These are phyloP conservation scores for Podaxis sp. DNA, from an alignment of 768 basidiomycete genomes.

Conservation along the genomic window DNA sequence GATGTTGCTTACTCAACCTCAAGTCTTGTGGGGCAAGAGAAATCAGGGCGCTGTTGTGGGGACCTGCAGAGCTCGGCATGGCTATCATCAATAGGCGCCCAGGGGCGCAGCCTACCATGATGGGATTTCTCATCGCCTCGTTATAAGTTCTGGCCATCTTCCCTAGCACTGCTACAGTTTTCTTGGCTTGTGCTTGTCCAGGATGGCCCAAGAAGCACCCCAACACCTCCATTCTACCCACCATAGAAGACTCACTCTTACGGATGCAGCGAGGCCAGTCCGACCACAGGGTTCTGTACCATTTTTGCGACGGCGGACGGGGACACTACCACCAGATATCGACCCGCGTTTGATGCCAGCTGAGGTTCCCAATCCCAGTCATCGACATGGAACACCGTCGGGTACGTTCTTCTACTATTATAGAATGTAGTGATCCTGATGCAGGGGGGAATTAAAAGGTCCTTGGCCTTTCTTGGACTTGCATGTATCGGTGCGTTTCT, in stretches of 20 bases:
- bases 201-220: constrained; percentile 1
- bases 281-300: background rate
- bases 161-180: background rate
- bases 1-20: background rate
- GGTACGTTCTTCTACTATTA: background rate
- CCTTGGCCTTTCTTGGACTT: constrained; percentile 15
- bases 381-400: constrained; percentile 13
- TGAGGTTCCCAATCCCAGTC: constrained; percentile 12
- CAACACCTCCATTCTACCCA: background rate
- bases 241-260: background rate
- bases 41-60: background rate
- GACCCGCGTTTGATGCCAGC: constrained; percentile 4
- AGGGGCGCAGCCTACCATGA: background rate
- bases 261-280: background rate
- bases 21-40: background rate
- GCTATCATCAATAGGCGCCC: background rate
- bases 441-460: background rate
- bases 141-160: background rate
- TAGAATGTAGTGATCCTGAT: background rate
- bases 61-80: background rate
- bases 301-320: background rate
- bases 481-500: constrained; percentile 5
- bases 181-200: constrained; percentile 1
- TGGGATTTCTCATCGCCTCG: constrained; percentile 2
- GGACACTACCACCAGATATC: background rate